Evolutionary conservation across 2,329 filamentous ascomycete genomes (phyloP).

Genomic region (Lachnellula arida): DNA sequence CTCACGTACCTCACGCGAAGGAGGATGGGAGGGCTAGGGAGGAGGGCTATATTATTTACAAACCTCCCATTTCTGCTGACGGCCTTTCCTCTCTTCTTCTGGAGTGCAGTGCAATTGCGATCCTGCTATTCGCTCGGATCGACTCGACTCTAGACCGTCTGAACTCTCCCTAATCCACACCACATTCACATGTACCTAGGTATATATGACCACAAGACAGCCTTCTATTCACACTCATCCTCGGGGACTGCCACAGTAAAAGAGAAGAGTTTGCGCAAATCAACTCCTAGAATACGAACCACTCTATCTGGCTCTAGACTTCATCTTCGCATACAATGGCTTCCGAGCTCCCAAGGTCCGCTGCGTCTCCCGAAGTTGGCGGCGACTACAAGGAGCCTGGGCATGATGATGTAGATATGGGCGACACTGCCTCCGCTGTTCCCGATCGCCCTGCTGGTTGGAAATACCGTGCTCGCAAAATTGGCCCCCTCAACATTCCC

Average conservation of each 20-base stretch:
- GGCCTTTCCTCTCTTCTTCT: neutral
- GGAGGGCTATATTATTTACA: neutral
- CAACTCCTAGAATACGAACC: no score
- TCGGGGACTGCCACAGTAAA: no score
- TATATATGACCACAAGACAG: no score
- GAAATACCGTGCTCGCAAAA: conserved; percentile 60
- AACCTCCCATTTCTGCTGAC: neutral
- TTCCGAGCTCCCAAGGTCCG: neutral
- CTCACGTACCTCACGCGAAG: neutral
- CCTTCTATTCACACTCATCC: no score
- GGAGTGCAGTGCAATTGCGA: no score
- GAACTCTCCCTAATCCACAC: no score
- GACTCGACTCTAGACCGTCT: no score
- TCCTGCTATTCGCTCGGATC: no score
- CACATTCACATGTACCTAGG: no score
- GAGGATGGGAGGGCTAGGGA: neutral
- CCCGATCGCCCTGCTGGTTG: conserved; percentile 41
- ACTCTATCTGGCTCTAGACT: neutral
- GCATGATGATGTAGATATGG: neutral
- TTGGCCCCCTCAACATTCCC: conserved; percentile 49
- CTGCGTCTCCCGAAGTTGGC: neutral
- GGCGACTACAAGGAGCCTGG: neutral
- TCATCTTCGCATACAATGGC: neutral
- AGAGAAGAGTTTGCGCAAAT: no score
- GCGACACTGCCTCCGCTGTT: neutral